Percentiles rank a stretch among this genome's conserved stretches.
phyloP scores from a whole-genome alignment of 176 grass and related monocot genomes.

The Oryza meridionalis region DNA sequence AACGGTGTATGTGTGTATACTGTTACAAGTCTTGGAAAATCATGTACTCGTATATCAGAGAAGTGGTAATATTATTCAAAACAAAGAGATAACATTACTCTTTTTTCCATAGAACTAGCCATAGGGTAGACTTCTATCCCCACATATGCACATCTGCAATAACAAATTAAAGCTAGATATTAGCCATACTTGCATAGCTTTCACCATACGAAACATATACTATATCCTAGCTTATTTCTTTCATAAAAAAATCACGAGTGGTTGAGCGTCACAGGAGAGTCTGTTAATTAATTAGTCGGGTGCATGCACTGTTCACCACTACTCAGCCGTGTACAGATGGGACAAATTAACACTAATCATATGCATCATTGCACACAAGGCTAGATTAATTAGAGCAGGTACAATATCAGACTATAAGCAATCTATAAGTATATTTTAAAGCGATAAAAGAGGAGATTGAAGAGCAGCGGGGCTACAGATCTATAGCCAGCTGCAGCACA shows the following conservation, averaged over 20 bases:
- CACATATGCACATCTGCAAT: slow-evolving; percentile 7
- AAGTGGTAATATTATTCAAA: background rate
- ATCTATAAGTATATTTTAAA: no score
- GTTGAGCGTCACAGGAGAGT: background rate
- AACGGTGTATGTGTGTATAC: background rate
- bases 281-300: slow-evolving; percentile 5
- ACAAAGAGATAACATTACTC: background rate
- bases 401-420: no score
- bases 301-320: slow-evolving; percentile 29
- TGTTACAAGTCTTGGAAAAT: background rate
- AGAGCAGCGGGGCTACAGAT: no score
- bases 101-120: background rate
- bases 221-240: no score
- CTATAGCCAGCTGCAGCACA: no score
- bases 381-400: background rate
- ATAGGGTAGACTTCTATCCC: slow-evolving; percentile 11
- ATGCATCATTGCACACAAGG: slow-evolving; percentile 40
- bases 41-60: background rate
- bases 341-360: slow-evolving; percentile 39
- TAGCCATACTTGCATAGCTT: slow-evolving; percentile 28
- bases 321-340: slow-evolving; percentile 19
- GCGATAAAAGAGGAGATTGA: no score
- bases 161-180: background rate
- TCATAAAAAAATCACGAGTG: slow-evolving; percentile 10
- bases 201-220: slow-evolving; percentile 28